Base-by-base conservation (phyloP, 2,329 filamentous ascomycete species). In the Nemania sp. region DNA sequence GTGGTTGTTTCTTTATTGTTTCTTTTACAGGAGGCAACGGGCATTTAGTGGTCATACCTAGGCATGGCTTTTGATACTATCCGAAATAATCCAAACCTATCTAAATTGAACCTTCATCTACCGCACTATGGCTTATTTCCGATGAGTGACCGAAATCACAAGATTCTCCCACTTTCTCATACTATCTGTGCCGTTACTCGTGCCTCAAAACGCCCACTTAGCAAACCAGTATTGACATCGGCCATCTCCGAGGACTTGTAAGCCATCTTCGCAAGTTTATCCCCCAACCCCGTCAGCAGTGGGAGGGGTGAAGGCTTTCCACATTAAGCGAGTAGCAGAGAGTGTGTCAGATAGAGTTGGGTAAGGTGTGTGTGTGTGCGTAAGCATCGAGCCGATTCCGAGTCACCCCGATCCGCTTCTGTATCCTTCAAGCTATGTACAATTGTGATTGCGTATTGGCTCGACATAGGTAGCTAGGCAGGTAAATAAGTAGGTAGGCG, bases 361-460 rank as follows among this genome's bases (percentile, higher is more conserved):
- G 26, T 38, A 56, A 27, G 55, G 8, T 10, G 29, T 29, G 29
- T 45, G 51, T 18, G 49, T 26, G 13, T 51, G 51, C 60, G 61
- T 64, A 56, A 61, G 66, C 61, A 10, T 61, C 52, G 38, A 58
- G 20, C 62, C 56, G 61, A 61, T 22, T 62, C 66, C 62, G 66
- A 62, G 22, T 57, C 32, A 27, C 62, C 18, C 62, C 66, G 66
- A 61, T 15, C 4, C 32, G 7, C 18, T 1, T 43, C 49, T 22
- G 26, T 45, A 53, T 20, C 29, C 15, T 32, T 47, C 26, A 53
- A 53, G 24, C 56, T 55, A 24, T 49, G 55, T 29, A 41, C 41
- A 24, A n/a, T 24, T 13, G n/a, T 53, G 1, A 7, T 3, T 38
- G 35, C 52, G 51, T 29, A 20, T 38, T 45, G n/a, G 51, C 26